Evolutionary conservation across 1,139 yeast genomes (phyloP), one percentile per base, ranked within the genome.

Genomic region (Debaryomyces sp.): DNA sequence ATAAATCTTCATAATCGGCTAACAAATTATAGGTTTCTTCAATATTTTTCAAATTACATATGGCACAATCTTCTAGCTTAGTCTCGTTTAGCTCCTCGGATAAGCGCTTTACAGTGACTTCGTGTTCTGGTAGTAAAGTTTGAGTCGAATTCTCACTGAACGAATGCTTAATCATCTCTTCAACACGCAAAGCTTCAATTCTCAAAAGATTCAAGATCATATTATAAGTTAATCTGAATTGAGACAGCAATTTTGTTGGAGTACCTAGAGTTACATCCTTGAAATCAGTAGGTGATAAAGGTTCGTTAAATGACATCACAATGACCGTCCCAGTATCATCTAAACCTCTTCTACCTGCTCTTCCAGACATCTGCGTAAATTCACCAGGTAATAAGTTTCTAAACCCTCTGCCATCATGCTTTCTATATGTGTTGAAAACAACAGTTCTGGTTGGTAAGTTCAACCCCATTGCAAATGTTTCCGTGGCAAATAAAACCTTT

Each of bases 341-440:
- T 54, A 94, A 74, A 41, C 99, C 99, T 77, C 99, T 85, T 71
- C 99, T 85, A 55, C 99, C 99, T 2, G 99, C 99, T 69, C 99
- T 82, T 46, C 99, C 99, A 0, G 98, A 92, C 99, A 95, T 94
- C 70, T 94, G 99, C 1, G 97, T 95, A 65, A 92, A 94, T 65
- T 94, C 99, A 41, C 99, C 99, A 0, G 99, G 97, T 9, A 87
- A 75, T 52, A 94, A 73, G 61, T 86, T 82, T 65, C 99, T 80
- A 67, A 89, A 85, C 0, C 81, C 80, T 43, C 85, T 80, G 38
- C 98, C 98, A 64, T 94, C 99, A 64, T 91, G 96, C 61, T 94
- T 94, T 59, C 95, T 75, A 44, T 86, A 74, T 43, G 87, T 89
- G 51, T 92, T 82, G 66, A 94, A 94, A 1, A 94, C 94, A 40